Conservation (phyloP, 2,329 filamentous ascomycete species). For the Ilyonectria destructans region DNA sequence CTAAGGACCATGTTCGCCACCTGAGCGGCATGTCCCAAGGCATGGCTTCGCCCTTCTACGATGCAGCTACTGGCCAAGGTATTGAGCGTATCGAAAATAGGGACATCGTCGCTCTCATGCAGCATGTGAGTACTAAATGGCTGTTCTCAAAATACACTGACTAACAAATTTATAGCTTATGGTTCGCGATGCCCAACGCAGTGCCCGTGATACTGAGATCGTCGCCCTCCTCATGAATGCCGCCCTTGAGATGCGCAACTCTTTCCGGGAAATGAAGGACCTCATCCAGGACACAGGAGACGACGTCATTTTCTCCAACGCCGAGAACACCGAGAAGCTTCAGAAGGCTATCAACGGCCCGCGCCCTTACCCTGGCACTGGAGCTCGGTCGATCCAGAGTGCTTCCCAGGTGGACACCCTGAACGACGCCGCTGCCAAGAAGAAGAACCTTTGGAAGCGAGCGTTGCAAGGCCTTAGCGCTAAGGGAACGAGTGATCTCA, state of each 20-base stretch:
- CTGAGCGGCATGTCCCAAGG: conserved; percentile 94
- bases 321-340: conserved; percentile 90
- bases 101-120: conserved; percentile 97
- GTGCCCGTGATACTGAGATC: conserved; percentile 96
- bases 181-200: conserved; percentile 95
- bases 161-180: conserved; percentile 75
- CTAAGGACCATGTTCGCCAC: conserved; percentile 72
- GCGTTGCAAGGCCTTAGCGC: conserved; percentile 92
- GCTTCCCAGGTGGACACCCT: conserved; percentile 69
- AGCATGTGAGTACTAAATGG: conserved; percentile 76
- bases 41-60: conserved; percentile 91
- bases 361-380: conserved; percentile 79
- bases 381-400: conserved; percentile 72
- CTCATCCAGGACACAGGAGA: conserved; percentile 89
- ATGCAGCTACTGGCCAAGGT: conserved; percentile 88
- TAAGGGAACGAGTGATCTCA: conserved; percentile 90
- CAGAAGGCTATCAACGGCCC: conserved; percentile 89
- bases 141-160: neutral
- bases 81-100: conserved; percentile 95
- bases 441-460: conserved; percentile 92
- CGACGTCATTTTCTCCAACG: conserved; percentile 87
- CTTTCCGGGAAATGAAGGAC: conserved; percentile 95
- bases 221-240: conserved; percentile 93
- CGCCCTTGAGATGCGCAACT: conserved; percentile 96
- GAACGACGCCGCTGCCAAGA: conserved; percentile 80